Evolutionary conservation across 2,329 filamentous ascomycete genomes (phyloP), one percentile per base, ranked within the genome.

Genomic region (Metarhizium album): DNA sequence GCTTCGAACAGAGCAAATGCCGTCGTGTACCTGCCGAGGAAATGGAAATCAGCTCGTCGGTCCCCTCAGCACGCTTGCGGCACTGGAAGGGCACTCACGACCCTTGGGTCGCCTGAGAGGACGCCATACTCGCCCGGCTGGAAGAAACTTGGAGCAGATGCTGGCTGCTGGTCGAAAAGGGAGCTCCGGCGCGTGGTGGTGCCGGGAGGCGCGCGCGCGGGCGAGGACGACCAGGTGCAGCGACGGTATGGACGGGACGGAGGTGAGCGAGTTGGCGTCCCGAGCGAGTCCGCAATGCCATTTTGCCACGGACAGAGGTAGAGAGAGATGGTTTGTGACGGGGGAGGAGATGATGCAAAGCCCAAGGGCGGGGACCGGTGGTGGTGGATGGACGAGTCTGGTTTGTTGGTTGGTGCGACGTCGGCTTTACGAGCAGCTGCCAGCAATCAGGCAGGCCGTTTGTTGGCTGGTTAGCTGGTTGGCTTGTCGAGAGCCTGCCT

Each of bases 1-100:
- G 45, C 45, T 16, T 46, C 45, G 16, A 46, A 46, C n/a, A 46
- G 45, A 9, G 45, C 45, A 14, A 46, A 46, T 6, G 45, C 45
- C 4, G 45, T 46, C 27, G 45, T 46, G 27, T 46, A 46, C 14
- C 45, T 43, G 40, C 2, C n/a, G 22, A 20, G 3, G 2, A 16
- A 35, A 14, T 29, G 33, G n/a, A n/a, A n/a, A n/a, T 35, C 9
- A 35, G 33, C 14, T 13, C 11, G 33, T 13, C 14, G 13, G 33
- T n/a, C 33, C 14, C 33, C 11, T 13, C 4, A 35, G 11, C 29
- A 31, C 29, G 14, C 6, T 2, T 16, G 33, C 33, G 14, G 14
- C 27, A 9, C 7, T 11, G 22, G 13, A 16, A 23, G 3, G 22
- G 14, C 11, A 43, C 40, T 24, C 22, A 43, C 40, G 40, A 24